phyloP scores from a whole-genome alignment of 2,329 filamentous ascomycete species.

The Ophiocordyceps unilateralis region DNA sequence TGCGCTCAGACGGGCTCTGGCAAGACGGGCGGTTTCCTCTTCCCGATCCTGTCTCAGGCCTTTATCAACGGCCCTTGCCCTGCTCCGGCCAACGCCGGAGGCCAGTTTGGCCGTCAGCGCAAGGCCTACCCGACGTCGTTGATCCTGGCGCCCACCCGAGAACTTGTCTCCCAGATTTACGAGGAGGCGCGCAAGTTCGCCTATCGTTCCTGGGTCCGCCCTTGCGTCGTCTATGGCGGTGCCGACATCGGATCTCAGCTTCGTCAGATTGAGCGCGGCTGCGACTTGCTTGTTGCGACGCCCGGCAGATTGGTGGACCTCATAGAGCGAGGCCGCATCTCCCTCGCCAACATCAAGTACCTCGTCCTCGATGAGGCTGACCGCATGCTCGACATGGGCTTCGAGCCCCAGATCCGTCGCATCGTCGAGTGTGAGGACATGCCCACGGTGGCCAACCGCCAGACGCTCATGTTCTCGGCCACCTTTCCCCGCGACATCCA shows the following conservation, averaged over 20 bases:
- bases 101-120: conserved; percentile 78
- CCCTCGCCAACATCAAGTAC: conserved; percentile 97
- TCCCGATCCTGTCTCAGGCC: conserved; percentile 96
- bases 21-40: conserved; percentile 99
- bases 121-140: conserved; percentile 95
- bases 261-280: conserved; percentile 92
- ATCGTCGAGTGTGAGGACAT: conserved; percentile 98
- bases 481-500: conserved; percentile 98
- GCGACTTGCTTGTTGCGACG: conserved; percentile 91
- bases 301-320: conserved; percentile 94
- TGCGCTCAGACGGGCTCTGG: conserved; percentile 99
- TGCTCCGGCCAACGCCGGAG: conserved; percentile 42
- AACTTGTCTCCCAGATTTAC: conserved; percentile 96
- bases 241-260: conserved; percentile 97
- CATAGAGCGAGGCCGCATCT: conserved; percentile 96
- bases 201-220: conserved; percentile 96
- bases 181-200: conserved; percentile 96
- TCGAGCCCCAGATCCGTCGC: conserved; percentile 97
- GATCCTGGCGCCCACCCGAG: conserved; percentile 91
- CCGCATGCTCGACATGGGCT: conserved; percentile 99
- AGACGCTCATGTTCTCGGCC: conserved; percentile 99
- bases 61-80: conserved; percentile 75
- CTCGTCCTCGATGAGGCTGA: conserved; percentile 97
- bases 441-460: conserved; percentile 65
- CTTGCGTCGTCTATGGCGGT: conserved; percentile 97